These are phyloP conservation scores for Arachnomyces sp. DNA, from an alignment of 2,329 filamentous ascomycete species.

Conservation along the genomic window DNA sequence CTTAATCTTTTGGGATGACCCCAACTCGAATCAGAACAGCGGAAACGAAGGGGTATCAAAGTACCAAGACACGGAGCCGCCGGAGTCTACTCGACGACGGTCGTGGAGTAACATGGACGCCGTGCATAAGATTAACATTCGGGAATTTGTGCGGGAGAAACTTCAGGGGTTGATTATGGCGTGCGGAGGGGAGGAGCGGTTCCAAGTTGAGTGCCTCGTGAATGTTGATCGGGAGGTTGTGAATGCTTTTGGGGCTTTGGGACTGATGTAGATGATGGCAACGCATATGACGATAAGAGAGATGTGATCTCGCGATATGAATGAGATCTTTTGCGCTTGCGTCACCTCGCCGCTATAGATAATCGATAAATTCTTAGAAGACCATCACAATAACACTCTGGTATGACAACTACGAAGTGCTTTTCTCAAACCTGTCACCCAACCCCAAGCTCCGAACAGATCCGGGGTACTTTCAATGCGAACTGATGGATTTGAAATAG, in stretches of 20 bases:
- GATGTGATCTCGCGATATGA: no score
- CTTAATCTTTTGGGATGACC: slow-evolving; percentile 31
- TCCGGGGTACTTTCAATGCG: no score
- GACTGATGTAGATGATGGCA: slow-evolving; percentile 12
- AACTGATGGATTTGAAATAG: no score
- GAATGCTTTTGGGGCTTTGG: slow-evolving; percentile 31
- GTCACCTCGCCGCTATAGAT: no score
- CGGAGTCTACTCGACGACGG: slow-evolving; percentile 35
- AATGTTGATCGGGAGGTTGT: slow-evolving; percentile 39
- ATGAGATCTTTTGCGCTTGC: no score
- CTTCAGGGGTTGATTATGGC: slow-evolving; percentile 31
- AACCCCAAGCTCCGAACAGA: no score
- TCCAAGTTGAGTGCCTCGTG: slow-evolving; percentile 36
- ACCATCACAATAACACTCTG: no score
- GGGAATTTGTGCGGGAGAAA: slow-evolving; percentile 36
- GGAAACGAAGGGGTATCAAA: slow-evolving; percentile 25
- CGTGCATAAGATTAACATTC: slow-evolving; percentile 37
- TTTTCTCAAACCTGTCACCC: no score
- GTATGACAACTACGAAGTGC: no score
- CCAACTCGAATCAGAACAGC: slow-evolving; percentile 13
- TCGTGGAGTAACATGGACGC: slow-evolving; percentile 35
- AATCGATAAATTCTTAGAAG: no score
- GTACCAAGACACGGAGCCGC: slow-evolving; percentile 29
- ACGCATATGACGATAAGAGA: no score
- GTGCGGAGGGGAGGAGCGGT: slow-evolving; percentile 35